Evolutionary conservation across 1,284 basidiomycete genomes (phyloP), one percentile per base, ranked within the genome.

Genomic region (Ustilago loliicola): DNA sequence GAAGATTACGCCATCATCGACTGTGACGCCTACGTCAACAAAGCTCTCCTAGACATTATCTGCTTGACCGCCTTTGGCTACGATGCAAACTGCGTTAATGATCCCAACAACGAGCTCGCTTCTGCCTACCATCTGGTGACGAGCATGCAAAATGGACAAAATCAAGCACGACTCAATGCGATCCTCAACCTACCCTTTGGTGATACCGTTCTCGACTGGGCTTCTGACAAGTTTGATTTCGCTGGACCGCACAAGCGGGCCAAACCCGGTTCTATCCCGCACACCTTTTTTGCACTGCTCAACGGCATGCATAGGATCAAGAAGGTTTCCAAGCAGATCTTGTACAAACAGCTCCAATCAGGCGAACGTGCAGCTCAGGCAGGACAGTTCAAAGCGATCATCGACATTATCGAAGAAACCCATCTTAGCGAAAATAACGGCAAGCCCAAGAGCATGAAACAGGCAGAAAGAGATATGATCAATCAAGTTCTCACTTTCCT

Each of bases 1-100:
- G 47, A 73, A 1, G 77, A 71, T 19, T 61, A 64, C 40, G 65
- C 70, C 3, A 67, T 79, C 19, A 67, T 85, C 64, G 81, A 86
- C 38, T 68, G 85, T 2, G 63, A 74, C 32, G 56, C 48, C 3
- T 82, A 73, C 72, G 66, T 82, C 27, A 77, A 72, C 56, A 66
- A 73, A n/a, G 65, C 79, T 13, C 71, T 86, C 3, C 80, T 86
- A 21, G 85, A 86, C 65, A 85, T 85, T 59, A 85, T 86, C 60
- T 81, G 83, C 53, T 56, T 77, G 7, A 68, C 79, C 54, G 81
- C 80, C 3, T 80, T 80, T 40, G 81, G 77, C 13, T 82, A 80
- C 61, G 71, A 77, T 7, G 84, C 82, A 36, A 65, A 80, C 42
- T 78, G 83, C 23, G 54, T 86, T 55, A 69, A 80, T 48, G 71